Evolutionary conservation across 2,329 filamentous ascomycete species (phyloP).

Genomic region (Cladosporium sp.): DNA sequence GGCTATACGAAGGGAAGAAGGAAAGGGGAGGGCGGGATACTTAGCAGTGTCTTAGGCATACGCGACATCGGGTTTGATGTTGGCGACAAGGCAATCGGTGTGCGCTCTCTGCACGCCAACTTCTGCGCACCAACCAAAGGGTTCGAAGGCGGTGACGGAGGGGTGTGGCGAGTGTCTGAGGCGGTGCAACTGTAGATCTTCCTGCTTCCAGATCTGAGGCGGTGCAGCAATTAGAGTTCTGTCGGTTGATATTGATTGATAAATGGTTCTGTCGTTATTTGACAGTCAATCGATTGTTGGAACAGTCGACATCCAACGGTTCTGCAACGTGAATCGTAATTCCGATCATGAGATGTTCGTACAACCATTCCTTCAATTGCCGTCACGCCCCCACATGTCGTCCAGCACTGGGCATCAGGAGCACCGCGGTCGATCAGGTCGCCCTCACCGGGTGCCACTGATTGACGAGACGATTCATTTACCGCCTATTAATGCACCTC

Average conservation of each 20-base stretch:
- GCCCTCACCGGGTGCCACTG: not conserved
- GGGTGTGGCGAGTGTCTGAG: constrained; percentile 4
- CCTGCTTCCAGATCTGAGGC: not conserved
- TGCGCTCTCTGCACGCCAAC: not conserved
- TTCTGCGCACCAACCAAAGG: constrained; percentile 6
- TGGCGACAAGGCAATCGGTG: constrained; percentile 3
- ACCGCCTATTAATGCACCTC: not conserved
- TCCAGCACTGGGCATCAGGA: not conserved
- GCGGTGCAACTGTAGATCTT: not conserved
- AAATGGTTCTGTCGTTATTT: no score
- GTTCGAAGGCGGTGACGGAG: not conserved
- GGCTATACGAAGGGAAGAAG: not conserved
- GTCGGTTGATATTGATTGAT: no score
- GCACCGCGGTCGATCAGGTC: not conserved
- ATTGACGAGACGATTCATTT: constrained; percentile 1
- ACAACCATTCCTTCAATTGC: not conserved
- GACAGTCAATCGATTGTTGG: no score
- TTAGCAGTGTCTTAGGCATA: constrained; percentile 1
- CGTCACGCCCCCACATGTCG: not conserved
- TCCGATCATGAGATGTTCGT: not conserved
- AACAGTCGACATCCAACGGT: no score
- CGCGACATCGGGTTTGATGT: not conserved
- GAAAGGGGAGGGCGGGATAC: not conserved
- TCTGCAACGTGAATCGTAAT: not conserved
- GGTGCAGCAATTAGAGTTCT: not conserved